Base-by-base conservation (phyloP, 2,329 filamentous ascomycete genomes). In the Mycocentrospora acerina region DNA sequence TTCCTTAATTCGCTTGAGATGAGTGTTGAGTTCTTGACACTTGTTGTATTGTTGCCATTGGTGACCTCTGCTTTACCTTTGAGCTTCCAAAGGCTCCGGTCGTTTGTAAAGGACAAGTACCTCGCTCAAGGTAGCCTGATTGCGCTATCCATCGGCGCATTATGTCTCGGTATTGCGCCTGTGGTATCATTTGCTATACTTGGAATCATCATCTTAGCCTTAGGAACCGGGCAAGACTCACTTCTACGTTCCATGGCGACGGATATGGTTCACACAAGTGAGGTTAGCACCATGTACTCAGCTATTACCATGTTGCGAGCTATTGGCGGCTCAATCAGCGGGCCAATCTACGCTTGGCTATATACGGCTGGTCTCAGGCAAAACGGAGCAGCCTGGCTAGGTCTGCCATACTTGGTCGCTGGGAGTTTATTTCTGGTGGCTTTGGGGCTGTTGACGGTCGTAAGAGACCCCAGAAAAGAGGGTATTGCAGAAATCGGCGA, bases 281-380 rank as follows among this genome's bases (percentile, higher is more conserved):
- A 46, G 2, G 24, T 51, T 5, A 53, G 49, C 32, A 44, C 40
- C 2, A 17, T 48, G 9, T 55, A 55, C 29, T 55, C 52, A 3
- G 52, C 49, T 2, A 51, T 55, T 7, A 55, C 52, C 3, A 53
- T 55, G 44, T 14, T 53, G 7, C 34, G 52, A 1, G 47, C 47
- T 7, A 49, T 53, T 25, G 52, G 52, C 2, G 49, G 46, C 0
- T 53, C 52, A 1, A 17, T 49, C 22, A 49, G 46, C 14, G 52
- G 52, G 8, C 52, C 52, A 2, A 37, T 55, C 9, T 53, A 49
- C 25, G 49, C 52, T 12, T 46, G 37, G 32, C 19, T 55, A 8
- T 55, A 55, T 25, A 29, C 29, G 16, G 36, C 35, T 2, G 52
- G 40, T 3, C 14, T 51, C 18, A 32, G 22, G 27, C 27, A 44